phyloP scores from a whole-genome alignment of 2,329 filamentous ascomycete genomes.

The Fusarium buxicola region DNA sequence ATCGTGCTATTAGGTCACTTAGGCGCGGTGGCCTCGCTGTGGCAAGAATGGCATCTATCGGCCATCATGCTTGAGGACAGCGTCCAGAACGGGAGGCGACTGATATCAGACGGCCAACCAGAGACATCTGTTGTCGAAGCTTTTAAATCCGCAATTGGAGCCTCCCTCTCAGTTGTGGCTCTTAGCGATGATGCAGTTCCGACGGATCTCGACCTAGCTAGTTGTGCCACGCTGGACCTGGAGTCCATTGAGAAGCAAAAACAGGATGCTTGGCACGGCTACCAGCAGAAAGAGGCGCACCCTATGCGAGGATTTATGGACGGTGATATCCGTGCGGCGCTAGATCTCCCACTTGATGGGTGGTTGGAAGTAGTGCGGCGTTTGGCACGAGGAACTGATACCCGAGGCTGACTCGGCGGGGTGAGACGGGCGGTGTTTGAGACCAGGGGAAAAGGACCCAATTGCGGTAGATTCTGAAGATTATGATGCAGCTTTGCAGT shows the following conservation, averaged over 20 bases:
- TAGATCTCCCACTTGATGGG: conserved; percentile 31
- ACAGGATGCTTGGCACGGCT: conserved; percentile 21
- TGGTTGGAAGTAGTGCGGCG: conserved; percentile 33
- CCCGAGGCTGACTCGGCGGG: conserved; percentile 25
- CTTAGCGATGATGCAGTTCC: conserved; percentile 18
- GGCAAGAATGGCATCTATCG: conserved; percentile 47
- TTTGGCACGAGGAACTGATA: conserved; percentile 25
- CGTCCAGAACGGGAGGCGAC: background rate
- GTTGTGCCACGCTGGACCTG: conserved; percentile 36
- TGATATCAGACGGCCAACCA: conserved; percentile 1
- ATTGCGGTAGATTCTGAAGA: conserved; percentile 17
- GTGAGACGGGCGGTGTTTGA: conserved; percentile 28
- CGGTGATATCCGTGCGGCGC: conserved; percentile 29
- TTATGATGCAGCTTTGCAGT: conserved; percentile 25
- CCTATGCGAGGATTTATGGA: conserved; percentile 10
- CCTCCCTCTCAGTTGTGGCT: conserved; percentile 36
- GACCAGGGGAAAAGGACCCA: conserved; percentile 21
- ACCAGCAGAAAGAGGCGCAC: conserved; percentile 19
- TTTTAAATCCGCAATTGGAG: conserved; percentile 33
- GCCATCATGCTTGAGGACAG: conserved; percentile 8
- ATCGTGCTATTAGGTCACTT: conserved; percentile 47
- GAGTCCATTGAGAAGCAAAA: conserved; percentile 31
- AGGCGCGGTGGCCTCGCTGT: conserved; percentile 48
- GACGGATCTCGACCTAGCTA: conserved; percentile 31
- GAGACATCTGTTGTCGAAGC: conserved; percentile 13